Conservation (phyloP, 495 filamentous ascomycete genomes). For the Lasiosphaeriaceae sp. region DNA sequence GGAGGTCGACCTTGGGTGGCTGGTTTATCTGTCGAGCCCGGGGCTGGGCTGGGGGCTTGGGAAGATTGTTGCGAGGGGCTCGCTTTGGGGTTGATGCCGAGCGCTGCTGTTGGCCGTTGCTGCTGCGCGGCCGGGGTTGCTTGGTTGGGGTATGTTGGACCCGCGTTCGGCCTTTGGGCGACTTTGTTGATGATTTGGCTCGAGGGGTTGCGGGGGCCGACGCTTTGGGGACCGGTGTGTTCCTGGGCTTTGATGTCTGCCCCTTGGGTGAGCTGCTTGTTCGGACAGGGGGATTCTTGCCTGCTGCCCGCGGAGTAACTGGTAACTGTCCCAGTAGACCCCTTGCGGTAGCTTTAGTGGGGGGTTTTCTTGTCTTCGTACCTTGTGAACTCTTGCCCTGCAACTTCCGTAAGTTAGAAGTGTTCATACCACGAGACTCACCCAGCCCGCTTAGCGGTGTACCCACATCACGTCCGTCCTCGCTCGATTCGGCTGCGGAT, state of each 20-base stretch:
- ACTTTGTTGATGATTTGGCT: constrained; percentile 4
- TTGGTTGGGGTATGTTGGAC: too few species aligned
- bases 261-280: constrained; percentile 18
- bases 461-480: constrained; percentile 12
- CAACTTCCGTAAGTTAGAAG: constrained; percentile 6
- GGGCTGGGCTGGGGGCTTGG: too few species aligned
- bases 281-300: constrained; percentile 6
- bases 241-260: constrained; percentile 9
- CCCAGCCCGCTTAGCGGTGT: background rate
- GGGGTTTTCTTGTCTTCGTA: constrained; percentile 4
- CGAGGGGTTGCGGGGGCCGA: background rate
- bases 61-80: too few species aligned
- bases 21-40: too few species aligned
- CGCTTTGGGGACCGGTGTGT: background rate
- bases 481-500: constrained; percentile 24
- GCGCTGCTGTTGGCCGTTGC: too few species aligned
- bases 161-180: too few species aligned
- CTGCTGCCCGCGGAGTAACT: constrained; percentile 6
- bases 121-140: too few species aligned
- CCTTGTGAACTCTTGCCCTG: constrained; percentile 6
- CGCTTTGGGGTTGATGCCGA: too few species aligned
- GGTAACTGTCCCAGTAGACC: constrained; percentile 2
- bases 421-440: constrained; percentile 11
- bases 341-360: background rate
- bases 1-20: too few species aligned